Evolutionary conservation across 148 eudicot genomes (phyloP).

Genomic region (Silene uniflora): DNA sequence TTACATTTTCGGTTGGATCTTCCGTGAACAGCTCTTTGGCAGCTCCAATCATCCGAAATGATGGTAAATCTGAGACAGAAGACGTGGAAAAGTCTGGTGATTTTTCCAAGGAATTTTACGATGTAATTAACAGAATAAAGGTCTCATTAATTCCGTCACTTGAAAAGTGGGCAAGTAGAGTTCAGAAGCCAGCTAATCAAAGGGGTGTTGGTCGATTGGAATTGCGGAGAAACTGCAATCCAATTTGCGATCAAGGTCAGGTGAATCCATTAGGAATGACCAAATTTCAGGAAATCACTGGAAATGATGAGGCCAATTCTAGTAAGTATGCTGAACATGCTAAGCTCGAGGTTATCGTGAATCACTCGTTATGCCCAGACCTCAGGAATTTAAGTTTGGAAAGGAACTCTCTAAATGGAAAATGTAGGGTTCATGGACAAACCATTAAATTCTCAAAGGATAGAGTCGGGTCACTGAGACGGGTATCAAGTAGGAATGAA

Average conservation of each 20-base stretch:
- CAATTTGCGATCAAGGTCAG: not conserved
- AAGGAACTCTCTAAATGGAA: no score
- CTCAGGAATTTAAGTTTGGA: no score
- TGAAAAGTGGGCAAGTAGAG: slow-evolving; percentile 24
- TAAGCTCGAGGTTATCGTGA: no score
- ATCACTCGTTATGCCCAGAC: no score
- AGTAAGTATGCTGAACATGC: no score
- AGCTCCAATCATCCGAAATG: not conserved
- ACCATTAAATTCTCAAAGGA: not conserved
- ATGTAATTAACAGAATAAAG: slow-evolving; percentile 42
- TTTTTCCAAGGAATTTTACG: slow-evolving; percentile 39
- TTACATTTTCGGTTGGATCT: not conserved
- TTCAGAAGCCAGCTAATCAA: not conserved
- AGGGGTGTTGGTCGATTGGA: not conserved
- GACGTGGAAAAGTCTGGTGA: slow-evolving; percentile 6
- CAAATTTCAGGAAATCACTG: not conserved
- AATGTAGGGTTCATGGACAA: no score
- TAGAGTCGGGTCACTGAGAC: slow-evolving; percentile 22
- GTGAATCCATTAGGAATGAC: not conserved
- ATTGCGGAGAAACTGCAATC: not conserved
- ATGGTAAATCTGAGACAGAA: slow-evolving; percentile 11
- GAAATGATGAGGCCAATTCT: no score
- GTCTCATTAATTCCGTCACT: slow-evolving; percentile 38
- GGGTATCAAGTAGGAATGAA: not conserved
- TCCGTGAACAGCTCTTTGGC: slow-evolving; percentile 6